Conservation (phyloP, 805 yeast species). For the Jamesozyma jinghongensis region DNA sequence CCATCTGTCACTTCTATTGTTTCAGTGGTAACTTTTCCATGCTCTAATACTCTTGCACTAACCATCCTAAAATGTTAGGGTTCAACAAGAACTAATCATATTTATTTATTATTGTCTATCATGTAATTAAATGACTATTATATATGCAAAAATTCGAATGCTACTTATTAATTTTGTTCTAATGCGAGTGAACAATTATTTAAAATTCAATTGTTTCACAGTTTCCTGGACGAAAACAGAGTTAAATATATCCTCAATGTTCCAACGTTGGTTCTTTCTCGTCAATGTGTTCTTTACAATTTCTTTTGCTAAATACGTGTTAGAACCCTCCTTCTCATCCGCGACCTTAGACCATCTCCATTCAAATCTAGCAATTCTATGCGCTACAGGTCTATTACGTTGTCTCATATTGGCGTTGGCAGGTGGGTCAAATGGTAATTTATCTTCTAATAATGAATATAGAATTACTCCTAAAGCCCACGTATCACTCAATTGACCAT, state of each 20-base stretch:
- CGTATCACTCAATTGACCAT: constrained; percentile 82
- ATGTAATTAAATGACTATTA: no score
- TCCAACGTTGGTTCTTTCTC: constrained; percentile 27
- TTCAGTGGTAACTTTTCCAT: no score
- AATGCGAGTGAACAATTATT: no score
- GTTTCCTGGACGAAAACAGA: constrained; percentile 15
- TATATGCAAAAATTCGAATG: no score
- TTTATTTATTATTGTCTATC: no score
- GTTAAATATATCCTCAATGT: constrained; percentile 17
- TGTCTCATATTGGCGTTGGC: constrained; percentile 39
- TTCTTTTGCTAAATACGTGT: constrained; percentile 10
- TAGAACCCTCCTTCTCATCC: constrained; percentile 21
- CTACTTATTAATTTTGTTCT: no score
- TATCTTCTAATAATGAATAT: constrained; percentile 72
- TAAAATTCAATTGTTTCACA: constrained; percentile 3
- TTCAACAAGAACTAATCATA: no score
- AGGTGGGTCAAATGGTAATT: constrained; percentile 88
- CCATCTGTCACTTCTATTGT: no score
- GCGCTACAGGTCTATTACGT: constrained; percentile 47
- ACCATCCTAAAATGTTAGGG: no score
- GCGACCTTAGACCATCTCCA: constrained; percentile 72
- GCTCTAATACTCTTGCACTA: no score
- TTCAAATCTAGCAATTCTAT: constrained; percentile 82
- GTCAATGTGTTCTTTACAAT: constrained; percentile 25
- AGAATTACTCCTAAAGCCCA: constrained; percentile 95